phyloP scores from a whole-genome alignment of 257 asterid species.

The Solanum medicagineum region DNA sequence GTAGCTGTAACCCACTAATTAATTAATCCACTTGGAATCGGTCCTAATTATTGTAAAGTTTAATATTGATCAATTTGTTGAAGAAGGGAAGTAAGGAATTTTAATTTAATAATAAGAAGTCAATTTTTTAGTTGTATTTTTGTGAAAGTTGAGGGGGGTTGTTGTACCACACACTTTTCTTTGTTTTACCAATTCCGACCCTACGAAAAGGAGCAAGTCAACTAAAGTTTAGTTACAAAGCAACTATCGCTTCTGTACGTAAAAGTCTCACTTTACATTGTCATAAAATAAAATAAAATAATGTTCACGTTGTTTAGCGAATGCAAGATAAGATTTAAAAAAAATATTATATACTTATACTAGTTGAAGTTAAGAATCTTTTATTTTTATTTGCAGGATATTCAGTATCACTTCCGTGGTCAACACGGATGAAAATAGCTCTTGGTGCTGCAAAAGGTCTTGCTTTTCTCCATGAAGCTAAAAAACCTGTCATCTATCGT shows the following conservation, averaged over 20 bases:
- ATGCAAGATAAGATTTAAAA: not conserved
- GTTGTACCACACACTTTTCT: not conserved
- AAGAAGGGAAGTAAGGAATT: not conserved
- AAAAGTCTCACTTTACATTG: not conserved
- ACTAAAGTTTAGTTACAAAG: not conserved
- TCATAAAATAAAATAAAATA: not conserved
- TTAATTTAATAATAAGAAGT: not conserved
- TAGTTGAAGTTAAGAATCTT: not conserved
- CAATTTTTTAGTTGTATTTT: not conserved
- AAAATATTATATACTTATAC: not conserved
- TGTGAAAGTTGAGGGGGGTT: not conserved
- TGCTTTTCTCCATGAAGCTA: slow-evolving; percentile 85
- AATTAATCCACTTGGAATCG: not conserved
- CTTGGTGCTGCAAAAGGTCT: slow-evolving; percentile 89
- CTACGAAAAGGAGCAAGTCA: not conserved
- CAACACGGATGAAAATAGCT: slow-evolving; percentile 80
- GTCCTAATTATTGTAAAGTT: not conserved
- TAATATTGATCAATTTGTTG: not conserved
- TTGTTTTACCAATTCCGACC: not conserved
- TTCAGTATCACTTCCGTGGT: slow-evolving; percentile 84
- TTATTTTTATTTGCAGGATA: slow-evolving; percentile 23
- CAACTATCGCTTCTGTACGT: not conserved
- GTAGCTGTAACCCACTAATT: not conserved
- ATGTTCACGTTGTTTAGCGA: not conserved
- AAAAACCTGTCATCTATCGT: slow-evolving; percentile 75